Evolutionary conservation across 163 green algal genomes (phyloP).

Genomic region (Coccomyxa subellipsoidea): DNA sequence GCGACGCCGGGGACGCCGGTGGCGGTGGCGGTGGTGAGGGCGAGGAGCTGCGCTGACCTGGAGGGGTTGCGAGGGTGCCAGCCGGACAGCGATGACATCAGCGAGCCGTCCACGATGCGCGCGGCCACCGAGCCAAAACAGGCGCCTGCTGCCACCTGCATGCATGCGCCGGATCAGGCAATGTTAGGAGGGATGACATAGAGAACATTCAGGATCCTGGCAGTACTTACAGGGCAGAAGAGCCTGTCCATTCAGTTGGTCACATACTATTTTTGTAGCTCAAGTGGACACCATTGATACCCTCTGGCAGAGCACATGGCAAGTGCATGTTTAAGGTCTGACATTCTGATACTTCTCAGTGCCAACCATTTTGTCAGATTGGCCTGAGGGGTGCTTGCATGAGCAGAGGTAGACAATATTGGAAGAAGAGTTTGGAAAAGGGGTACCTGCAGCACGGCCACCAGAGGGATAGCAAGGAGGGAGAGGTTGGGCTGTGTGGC

Average conservation of each 20-base stretch:
- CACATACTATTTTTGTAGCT: too few species aligned
- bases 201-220: too few species aligned
- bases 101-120: not conserved
- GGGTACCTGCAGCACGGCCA: conserved; percentile 37
- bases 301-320: too few species aligned
- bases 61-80: conserved; percentile 28
- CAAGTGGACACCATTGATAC: too few species aligned
- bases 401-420: not conserved
- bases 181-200: too few species aligned
- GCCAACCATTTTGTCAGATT: not conserved
- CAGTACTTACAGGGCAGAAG: too few species aligned
- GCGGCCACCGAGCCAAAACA: conserved; percentile 5
- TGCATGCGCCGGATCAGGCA: too few species aligned
- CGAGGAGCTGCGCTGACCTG: conserved; percentile 31
- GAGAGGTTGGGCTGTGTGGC: conserved; percentile 10
- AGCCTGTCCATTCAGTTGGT: too few species aligned
- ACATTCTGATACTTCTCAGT: too few species aligned
- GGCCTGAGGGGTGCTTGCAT: not conserved
- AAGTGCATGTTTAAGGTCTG: too few species aligned
- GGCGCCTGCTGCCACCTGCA: conserved; percentile 9
- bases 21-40: conserved; percentile 32
- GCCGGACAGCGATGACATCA: not conserved
- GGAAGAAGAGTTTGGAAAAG: not conserved
- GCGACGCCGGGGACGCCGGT: conserved; percentile 31
- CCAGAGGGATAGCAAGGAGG: conserved; percentile 37